Evolutionary conservation across 306 rosid genomes (phyloP).

Genomic region (Vigna reflexopilosa): DNA sequence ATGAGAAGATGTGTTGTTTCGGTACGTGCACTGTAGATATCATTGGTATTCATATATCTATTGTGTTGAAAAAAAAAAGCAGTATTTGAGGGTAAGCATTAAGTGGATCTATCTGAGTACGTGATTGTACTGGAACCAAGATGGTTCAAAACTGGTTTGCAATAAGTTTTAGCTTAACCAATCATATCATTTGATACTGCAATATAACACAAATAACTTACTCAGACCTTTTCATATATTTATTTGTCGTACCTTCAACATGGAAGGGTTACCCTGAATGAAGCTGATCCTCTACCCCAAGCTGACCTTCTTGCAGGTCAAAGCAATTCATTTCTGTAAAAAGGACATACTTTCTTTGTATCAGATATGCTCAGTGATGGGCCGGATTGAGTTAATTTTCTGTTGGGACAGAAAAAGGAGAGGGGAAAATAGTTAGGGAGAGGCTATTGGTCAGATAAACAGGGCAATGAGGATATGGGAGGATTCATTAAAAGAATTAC

Average conservation of each 20-base stretch:
- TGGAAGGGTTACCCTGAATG: background rate
- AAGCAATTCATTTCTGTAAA: background rate
- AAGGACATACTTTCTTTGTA: background rate
- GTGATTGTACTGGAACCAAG: background rate
- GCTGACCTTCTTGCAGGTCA: background rate
- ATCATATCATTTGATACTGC: background rate
- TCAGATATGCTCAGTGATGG: slow-evolving; percentile 10
- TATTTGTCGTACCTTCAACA: slow-evolving; percentile 14
- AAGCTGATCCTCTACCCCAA: slow-evolving; percentile 1
- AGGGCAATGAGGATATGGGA: background rate
- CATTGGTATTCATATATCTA: background rate
- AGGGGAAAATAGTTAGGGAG: background rate
- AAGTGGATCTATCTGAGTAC: background rate
- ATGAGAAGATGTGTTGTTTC: background rate
- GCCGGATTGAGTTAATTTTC: background rate
- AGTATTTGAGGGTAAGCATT: background rate
- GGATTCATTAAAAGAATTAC: slow-evolving; percentile 1
- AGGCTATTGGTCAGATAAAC: background rate
- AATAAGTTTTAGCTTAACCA: background rate
- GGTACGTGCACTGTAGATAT: background rate
- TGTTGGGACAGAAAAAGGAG: background rate
- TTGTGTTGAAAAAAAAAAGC: background rate
- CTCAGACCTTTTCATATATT: background rate
- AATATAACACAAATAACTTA: slow-evolving; percentile 12
- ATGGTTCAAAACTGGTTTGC: background rate